Evolutionary conservation across 352 stramenopile genomes (phyloP).

Genomic region (Thalassiosira exigua): DNA sequence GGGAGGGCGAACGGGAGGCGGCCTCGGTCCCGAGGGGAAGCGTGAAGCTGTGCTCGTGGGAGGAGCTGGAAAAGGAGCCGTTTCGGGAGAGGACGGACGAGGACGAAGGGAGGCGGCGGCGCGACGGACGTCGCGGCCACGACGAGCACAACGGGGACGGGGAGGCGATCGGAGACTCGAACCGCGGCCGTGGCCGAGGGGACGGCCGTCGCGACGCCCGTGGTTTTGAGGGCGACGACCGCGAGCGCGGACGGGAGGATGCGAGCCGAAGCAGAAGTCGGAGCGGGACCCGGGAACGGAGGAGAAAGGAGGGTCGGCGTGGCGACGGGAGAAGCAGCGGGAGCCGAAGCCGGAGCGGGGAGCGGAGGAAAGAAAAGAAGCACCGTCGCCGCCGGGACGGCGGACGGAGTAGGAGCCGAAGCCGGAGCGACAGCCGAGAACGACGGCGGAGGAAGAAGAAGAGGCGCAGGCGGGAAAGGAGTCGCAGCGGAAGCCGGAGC

Average conservation of each 20-base stretch:
- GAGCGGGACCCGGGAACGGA: no score
- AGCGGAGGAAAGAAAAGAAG: conserved; percentile 24
- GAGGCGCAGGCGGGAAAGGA: not conserved
- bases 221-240: no score
- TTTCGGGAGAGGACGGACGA: conserved; percentile 38
- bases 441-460: conserved; percentile 1
- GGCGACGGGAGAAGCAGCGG: conserved; percentile 20
- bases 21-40: conserved; percentile 65
- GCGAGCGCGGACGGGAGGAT: no score
- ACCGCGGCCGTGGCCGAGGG: no score
- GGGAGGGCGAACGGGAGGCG: conserved; percentile 58
- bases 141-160: no score
- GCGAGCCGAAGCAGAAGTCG: conserved; percentile 2
- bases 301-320: conserved; percentile 24
- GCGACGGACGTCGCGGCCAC: no score
- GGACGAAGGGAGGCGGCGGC: conserved; percentile 1
- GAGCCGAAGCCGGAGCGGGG: conserved; percentile 31
- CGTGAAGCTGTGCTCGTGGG: conserved; percentile 62
- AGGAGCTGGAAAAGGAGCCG: conserved; percentile 67
- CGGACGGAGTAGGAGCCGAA: conserved; percentile 1
- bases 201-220: no score
- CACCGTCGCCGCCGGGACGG: no score
- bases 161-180: no score
- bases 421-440: conserved; percentile 2
- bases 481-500: not conserved